These are phyloP conservation scores for Trametes sp. DNA, from an alignment of 1,284 basidiomycete genomes.

Conservation along the genomic window DNA sequence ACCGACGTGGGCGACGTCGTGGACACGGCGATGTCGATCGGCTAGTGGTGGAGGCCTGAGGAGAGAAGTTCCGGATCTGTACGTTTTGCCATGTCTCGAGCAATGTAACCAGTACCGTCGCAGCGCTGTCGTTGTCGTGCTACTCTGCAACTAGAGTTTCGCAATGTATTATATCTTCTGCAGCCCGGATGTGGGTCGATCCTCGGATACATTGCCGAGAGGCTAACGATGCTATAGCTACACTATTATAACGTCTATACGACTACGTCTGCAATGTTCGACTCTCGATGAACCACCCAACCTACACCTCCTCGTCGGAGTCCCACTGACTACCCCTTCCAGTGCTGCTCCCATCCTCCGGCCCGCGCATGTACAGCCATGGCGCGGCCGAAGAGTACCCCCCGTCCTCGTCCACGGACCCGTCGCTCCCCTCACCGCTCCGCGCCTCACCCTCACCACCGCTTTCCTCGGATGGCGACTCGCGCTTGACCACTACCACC, in stretches of 20 bases:
- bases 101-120: conserved; percentile 24
- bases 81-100: conserved; percentile 22
- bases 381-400: conserved; percentile 4
- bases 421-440: background rate
- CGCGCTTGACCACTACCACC: background rate
- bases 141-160: conserved; percentile 21
- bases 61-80: conserved; percentile 18
- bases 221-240: background rate
- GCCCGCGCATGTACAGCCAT: conserved; percentile 18
- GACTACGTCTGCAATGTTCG: background rate
- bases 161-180: conserved; percentile 26
- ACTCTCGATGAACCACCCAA: no score
- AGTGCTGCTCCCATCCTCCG: background rate
- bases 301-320: background rate
- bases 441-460: background rate
- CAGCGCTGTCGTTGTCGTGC: conserved; percentile 19
- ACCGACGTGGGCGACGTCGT: conserved; percentile 43
- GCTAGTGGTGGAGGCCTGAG: conserved; percentile 16
- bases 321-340: background rate
- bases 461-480: background rate
- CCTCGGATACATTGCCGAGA: no score
- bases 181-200: background rate
- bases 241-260: background rate
- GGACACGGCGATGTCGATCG: conserved; percentile 51
- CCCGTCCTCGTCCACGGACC: conserved; percentile 11